Evolutionary conservation across 2,329 filamentous ascomycete genomes (phyloP), one percentile per base, ranked within the genome.

Genomic region (Aureobasidium zeae): DNA sequence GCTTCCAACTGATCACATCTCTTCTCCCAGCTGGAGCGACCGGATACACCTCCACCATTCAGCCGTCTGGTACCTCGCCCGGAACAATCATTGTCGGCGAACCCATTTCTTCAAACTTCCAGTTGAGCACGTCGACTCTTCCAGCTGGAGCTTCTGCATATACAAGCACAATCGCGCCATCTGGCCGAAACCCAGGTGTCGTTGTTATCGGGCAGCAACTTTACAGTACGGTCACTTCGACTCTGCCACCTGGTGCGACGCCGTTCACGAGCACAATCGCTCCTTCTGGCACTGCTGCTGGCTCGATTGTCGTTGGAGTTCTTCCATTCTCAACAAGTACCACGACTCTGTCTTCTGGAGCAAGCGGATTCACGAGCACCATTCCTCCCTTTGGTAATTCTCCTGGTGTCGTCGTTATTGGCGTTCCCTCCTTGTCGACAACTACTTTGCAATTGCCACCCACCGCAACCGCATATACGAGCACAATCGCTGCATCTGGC

Each of bases 1-100:
- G 22, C 20, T 35, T 22, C 19, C 12, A 15, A 24, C 17, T 26
- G 11, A n/a, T n/a, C 22, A 38, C 35, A 8, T 10, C 15, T 21
- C 28, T 28, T 19, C 13, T 38, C 3, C 22, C 35, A 4, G 5
- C 7, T 11, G 25, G 11, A 8, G 22, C 16, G 2, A 19, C 22
- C 9, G 35, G 35, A 12, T 38, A 26, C 13, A 38, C 35, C 10
- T 28, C 13, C 35, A 38, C 35, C 11, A n/a, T 38, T n/a, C n/a
- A 38, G 4, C 35, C 35, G 3, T 28, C 35, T 2, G 9, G 11
- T 10, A 28, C 12, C n/a, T 3, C n/a, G 9, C n/a, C n/a, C 17
- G 35, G 35, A 17, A 38, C 35, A 21, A 24, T 38, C 13, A 15
- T 38, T 10, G 25, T 38, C 10, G n/a, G 15, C 8, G 19, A 35